These are phyloP conservation scores for Toxicodendron radicans DNA, from an alignment of 345 rosid species.

Conservation along the genomic window DNA sequence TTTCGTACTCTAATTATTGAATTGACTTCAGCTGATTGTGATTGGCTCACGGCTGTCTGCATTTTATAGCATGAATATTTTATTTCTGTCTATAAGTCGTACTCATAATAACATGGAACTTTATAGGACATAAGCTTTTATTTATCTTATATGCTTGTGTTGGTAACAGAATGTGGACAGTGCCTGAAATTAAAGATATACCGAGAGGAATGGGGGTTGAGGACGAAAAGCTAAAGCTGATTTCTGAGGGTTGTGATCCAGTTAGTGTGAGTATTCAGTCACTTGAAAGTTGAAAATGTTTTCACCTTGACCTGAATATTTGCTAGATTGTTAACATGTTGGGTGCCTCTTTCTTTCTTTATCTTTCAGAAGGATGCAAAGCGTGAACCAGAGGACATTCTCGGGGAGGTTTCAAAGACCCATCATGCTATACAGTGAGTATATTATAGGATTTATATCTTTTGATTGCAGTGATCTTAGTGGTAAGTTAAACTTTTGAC, in stretches of 20 bases:
- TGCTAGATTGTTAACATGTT: slow-evolving; percentile 13
- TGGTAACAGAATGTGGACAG: slow-evolving; percentile 71
- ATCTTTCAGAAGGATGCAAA: slow-evolving; percentile 44
- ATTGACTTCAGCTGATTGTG: background rate
- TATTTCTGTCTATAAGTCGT: background rate
- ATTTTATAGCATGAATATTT: background rate
- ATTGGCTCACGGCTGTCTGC: background rate
- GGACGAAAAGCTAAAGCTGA: slow-evolving; percentile 54
- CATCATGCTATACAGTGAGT: slow-evolving; percentile 79
- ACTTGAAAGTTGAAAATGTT: slow-evolving; percentile 6
- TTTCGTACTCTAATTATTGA: background rate
- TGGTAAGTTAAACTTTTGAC: slow-evolving; percentile 12
- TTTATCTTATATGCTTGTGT: background rate
- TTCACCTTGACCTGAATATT: background rate
- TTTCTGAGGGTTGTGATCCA: slow-evolving; percentile 72
- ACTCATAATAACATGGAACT: background rate
- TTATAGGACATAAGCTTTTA: background rate
- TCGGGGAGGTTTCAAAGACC: slow-evolving; percentile 71
- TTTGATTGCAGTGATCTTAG: slow-evolving; percentile 14
- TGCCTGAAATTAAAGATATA: slow-evolving; percentile 64
- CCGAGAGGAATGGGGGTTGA: slow-evolving; percentile 35
- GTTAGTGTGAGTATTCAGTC: slow-evolving; percentile 48
- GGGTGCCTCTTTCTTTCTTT: background rate
- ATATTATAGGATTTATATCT: background rate
- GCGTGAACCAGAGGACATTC: slow-evolving; percentile 53